Evolutionary conservation across 805 yeast species (phyloP).

Genomic region (Hanseniaspora pseudoguilliermondii): DNA sequence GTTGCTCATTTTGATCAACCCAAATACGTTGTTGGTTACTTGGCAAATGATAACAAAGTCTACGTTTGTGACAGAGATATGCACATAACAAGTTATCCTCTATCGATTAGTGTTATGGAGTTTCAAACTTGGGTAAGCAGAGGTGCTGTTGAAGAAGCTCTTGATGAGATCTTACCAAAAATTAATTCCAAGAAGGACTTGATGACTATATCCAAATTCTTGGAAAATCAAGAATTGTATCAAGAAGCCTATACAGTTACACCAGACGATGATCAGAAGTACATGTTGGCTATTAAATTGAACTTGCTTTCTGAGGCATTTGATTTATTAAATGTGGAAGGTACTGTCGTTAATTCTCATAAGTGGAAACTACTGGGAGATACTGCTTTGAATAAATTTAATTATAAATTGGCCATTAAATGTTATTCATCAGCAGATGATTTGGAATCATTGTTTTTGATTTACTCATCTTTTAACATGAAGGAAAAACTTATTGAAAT

Average conservation of each 20-base stretch:
- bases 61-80: constrained; percentile 86
- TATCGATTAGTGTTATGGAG: constrained; percentile 78
- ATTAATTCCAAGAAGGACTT: constrained; percentile 50
- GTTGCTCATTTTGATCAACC: constrained; percentile 85
- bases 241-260: constrained; percentile 75
- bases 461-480: constrained; percentile 73
- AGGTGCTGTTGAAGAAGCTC: constrained; percentile 82
- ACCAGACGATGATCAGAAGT: constrained; percentile 79
- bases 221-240: constrained; percentile 82
- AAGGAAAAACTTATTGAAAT: constrained; percentile 44
- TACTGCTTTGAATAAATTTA: constrained; percentile 64
- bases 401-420: constrained; percentile 65
- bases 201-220: constrained; percentile 74
- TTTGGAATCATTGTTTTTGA: constrained; percentile 63
- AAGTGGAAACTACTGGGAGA: constrained; percentile 94
- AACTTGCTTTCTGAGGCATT: constrained; percentile 60
- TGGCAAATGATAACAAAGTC: constrained; percentile 79
- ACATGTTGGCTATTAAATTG: constrained; percentile 76
- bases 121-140: constrained; percentile 91
- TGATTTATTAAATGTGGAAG: constrained; percentile 44
- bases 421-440: constrained; percentile 72
- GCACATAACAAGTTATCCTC: constrained; percentile 64
- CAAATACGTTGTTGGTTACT: constrained; percentile 75
- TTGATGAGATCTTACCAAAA: constrained; percentile 42
- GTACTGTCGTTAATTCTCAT: constrained; percentile 32